These are phyloP conservation scores for Daldinia childiae DNA, from an alignment of 495 filamentous ascomycete species.

Conservation along the genomic window DNA sequence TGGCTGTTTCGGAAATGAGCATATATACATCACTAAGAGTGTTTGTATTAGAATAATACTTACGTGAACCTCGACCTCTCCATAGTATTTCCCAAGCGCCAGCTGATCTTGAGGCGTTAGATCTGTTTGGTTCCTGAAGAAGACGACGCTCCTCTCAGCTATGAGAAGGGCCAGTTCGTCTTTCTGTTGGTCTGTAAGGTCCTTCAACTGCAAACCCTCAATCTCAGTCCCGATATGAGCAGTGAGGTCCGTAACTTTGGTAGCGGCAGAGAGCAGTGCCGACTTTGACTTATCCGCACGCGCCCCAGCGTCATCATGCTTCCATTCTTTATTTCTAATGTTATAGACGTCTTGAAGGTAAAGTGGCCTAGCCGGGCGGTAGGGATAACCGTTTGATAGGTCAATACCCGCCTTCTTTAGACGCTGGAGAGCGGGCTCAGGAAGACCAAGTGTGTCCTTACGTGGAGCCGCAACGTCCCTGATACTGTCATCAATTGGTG, in stretches of 20 bases:
- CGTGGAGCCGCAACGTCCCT: slow-evolving; percentile 66
- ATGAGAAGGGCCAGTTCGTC: slow-evolving; percentile 78
- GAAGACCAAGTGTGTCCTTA: slow-evolving; percentile 70
- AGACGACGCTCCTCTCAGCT: slow-evolving; percentile 77
- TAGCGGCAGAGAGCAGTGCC: slow-evolving; percentile 69
- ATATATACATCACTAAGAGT: background rate
- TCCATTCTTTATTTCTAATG: slow-evolving; percentile 67
- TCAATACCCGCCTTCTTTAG: slow-evolving; percentile 72
- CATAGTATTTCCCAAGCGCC: slow-evolving; percentile 70
- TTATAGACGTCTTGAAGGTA: slow-evolving; percentile 73
- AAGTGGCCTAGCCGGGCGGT: slow-evolving; percentile 70
- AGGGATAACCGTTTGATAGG: slow-evolving; percentile 71
- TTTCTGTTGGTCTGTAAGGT: slow-evolving; percentile 71
- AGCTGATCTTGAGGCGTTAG: slow-evolving; percentile 75
- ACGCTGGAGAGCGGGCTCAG: slow-evolving; percentile 60
- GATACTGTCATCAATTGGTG: slow-evolving; percentile 67
- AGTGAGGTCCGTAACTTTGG: slow-evolving; percentile 72
- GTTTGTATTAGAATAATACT: slow-evolving; percentile 33
- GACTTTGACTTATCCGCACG: slow-evolving; percentile 75
- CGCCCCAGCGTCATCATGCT: slow-evolving; percentile 67
- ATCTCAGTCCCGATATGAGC: slow-evolving; percentile 77
- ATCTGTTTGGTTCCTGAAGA: slow-evolving; percentile 75
- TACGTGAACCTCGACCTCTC: slow-evolving; percentile 74
- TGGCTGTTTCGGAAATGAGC: slow-evolving; percentile 55
- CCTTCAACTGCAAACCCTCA: slow-evolving; percentile 73